Evolutionary conservation across 148 eudicot genomes (phyloP).

Genomic region (Nyssa sinensis): DNA sequence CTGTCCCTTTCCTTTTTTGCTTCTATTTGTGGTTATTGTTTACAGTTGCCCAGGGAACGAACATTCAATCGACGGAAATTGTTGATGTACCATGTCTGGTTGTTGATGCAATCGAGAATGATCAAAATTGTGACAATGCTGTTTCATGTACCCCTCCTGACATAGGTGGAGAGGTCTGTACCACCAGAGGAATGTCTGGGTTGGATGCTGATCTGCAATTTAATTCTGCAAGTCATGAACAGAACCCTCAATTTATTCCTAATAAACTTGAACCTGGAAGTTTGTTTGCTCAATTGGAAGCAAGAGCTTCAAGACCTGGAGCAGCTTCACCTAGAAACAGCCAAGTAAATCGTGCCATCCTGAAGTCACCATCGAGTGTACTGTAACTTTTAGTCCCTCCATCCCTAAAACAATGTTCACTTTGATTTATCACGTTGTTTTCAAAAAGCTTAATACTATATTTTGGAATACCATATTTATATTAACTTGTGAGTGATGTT

Average conservation of each 20-base stretch:
- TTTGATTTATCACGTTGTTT: too few species aligned
- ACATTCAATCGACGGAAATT: conserved; percentile 26
- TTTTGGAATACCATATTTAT: too few species aligned
- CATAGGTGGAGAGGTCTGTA: conserved; percentile 21
- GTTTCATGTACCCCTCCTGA: conserved; percentile 22
- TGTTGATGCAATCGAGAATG: conserved; percentile 32
- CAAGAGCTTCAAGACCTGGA: conserved; percentile 23
- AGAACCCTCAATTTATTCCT: conserved; percentile 14
- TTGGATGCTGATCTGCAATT: conserved; percentile 18
- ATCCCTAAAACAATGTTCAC: too few species aligned
- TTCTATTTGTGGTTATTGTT: conserved; percentile 10
- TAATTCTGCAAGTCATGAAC: conserved; percentile 15
- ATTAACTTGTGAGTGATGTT: too few species aligned
- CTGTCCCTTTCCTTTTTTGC: background rate
- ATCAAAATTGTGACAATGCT: conserved; percentile 24
- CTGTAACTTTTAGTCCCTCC: too few species aligned
- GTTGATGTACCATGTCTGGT: conserved; percentile 27
- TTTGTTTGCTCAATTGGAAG: conserved; percentile 21
- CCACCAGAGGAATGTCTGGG: conserved; percentile 19
- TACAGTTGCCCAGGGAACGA: conserved; percentile 37
- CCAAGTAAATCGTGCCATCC: conserved; percentile 23
- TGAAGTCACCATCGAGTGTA: conserved; percentile 51
- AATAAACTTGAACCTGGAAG: conserved; percentile 15
- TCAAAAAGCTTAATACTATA: too few species aligned
- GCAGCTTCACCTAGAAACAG: conserved; percentile 25